A percentile compares a stretch with the other conserved stretches of the same genome.
phyloP scores from a whole-genome alignment of 2,329 filamentous ascomycete genomes.

The Myriangium duriaei region DNA sequence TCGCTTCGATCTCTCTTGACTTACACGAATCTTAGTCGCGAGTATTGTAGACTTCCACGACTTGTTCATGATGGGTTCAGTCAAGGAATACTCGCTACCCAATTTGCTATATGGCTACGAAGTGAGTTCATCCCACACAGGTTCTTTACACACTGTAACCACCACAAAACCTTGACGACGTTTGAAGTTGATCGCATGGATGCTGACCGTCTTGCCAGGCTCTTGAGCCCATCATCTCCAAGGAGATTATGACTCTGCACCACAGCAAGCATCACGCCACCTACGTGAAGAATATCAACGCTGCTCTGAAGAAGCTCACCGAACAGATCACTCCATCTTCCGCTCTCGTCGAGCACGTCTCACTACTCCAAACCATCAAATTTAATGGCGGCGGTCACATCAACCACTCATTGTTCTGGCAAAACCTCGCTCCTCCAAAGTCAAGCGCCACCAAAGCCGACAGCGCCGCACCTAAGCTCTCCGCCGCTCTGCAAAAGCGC shows the following conservation, averaged over 20 bases:
- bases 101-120: background rate
- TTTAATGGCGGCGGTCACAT: conserved; percentile 90
- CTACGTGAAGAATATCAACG: conserved; percentile 66
- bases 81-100: background rate
- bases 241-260: conserved; percentile 71
- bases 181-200: background rate
- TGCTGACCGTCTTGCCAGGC: conserved; percentile 38
- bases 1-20: background rate
- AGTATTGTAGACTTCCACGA: no score
- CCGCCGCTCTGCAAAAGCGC: conserved; percentile 46
- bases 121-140: background rate
- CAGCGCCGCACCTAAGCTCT: conserved; percentile 44
- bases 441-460: conserved; percentile 45
- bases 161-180: no score
- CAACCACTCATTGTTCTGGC: conserved; percentile 90
- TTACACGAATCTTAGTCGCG: no score
- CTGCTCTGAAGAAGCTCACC: conserved; percentile 37
- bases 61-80: background rate
- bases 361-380: conserved; percentile 58
- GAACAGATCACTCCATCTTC: conserved; percentile 36
- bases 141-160: no score
- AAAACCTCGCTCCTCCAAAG: conserved; percentile 54
- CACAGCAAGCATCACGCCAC: conserved; percentile 69
- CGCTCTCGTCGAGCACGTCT: conserved; percentile 45
- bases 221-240: conserved; percentile 60